Evolutionary conservation across 2,329 filamentous ascomycete genomes (phyloP).

Genomic region (Geosmithia putterillii): DNA sequence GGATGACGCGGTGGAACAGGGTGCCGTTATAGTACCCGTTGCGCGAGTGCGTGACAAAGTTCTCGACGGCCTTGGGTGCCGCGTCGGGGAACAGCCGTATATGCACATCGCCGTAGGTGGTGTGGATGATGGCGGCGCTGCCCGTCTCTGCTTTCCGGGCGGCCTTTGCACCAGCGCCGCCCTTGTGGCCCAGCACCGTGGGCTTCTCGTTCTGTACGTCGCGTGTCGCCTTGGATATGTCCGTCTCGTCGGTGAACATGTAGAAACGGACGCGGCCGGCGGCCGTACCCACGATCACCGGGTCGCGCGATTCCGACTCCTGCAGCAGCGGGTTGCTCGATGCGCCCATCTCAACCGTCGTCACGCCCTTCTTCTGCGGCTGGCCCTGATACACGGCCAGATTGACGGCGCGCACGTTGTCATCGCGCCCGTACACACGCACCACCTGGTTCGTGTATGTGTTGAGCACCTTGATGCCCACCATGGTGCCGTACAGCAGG

Average conservation of each 20-base stretch:
- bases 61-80: conserved; percentile 90
- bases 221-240: conserved; percentile 69
- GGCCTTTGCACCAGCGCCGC: too few species aligned
- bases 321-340: conserved; percentile 86
- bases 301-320: conserved; percentile 82
- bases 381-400: conserved; percentile 87
- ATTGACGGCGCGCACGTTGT: conserved; percentile 73
- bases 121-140: conserved; percentile 76
- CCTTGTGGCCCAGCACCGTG: conserved; percentile 41
- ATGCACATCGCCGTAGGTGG: conserved; percentile 86
- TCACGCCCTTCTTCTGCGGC: conserved; percentile 83
- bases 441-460: conserved; percentile 88
- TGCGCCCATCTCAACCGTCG: conserved; percentile 94
- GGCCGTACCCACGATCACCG: conserved; percentile 75
- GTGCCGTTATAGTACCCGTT: conserved; percentile 95
- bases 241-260: conserved; percentile 89
- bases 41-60: conserved; percentile 85
- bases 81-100: conserved; percentile 87
- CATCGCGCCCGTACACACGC: conserved; percentile 81
- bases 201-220: conserved; percentile 96
- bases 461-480: conserved; percentile 91
- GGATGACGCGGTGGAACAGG: conserved; percentile 93
- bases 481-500: conserved; percentile 82
- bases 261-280: conserved; percentile 88
- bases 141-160: conserved; percentile 58